These are phyloP conservation scores for Aspergillus flavus DNA, from an alignment of 2,329 filamentous ascomycete species.

Conservation along the genomic window DNA sequence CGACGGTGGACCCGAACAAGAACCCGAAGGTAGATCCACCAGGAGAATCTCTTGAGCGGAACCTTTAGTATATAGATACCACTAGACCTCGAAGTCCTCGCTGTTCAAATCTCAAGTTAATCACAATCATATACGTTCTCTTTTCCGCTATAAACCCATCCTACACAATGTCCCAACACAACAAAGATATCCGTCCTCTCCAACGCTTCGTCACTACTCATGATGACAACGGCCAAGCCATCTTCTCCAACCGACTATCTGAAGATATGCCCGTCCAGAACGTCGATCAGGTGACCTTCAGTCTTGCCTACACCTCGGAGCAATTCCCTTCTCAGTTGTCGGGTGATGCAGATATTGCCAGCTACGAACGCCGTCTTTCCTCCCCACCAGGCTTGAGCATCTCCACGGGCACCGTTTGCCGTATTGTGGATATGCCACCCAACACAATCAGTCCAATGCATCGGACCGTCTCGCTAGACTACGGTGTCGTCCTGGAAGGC, in stretches of 20 bases:
- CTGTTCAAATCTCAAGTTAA: neutral
- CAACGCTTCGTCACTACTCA: slow-evolving; percentile 38
- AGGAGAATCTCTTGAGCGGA: neutral
- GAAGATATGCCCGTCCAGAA: slow-evolving; percentile 25
- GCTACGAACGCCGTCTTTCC: slow-evolving; percentile 49
- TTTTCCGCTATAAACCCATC: neutral
- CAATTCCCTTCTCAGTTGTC: slow-evolving; percentile 51
- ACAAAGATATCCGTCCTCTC: slow-evolving; percentile 37
- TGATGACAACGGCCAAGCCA: slow-evolving; percentile 34
- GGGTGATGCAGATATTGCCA: slow-evolving; percentile 48
- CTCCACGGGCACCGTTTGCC: slow-evolving; percentile 45
- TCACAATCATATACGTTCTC: neutral
- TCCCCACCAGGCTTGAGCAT: slow-evolving; percentile 54
- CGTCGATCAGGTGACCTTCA: slow-evolving; percentile 50
- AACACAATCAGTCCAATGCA: slow-evolving; percentile 50
- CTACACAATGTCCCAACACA: neutral
- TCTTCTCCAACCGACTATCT: slow-evolving; percentile 36
- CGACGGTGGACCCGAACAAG: neutral
- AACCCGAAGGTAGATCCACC: neutral
- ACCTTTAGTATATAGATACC: neutral
- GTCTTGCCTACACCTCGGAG: slow-evolving; percentile 54
- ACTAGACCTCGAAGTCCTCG: neutral
- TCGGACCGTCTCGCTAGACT: slow-evolving; percentile 55
- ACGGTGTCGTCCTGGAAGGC: slow-evolving; percentile 56
- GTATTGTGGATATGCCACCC: slow-evolving; percentile 49